Evolutionary conservation across 2,329 filamentous ascomycete species (phyloP), one percentile per base, ranked within the genome.

Genomic region (Paecilomyces fulvus): DNA sequence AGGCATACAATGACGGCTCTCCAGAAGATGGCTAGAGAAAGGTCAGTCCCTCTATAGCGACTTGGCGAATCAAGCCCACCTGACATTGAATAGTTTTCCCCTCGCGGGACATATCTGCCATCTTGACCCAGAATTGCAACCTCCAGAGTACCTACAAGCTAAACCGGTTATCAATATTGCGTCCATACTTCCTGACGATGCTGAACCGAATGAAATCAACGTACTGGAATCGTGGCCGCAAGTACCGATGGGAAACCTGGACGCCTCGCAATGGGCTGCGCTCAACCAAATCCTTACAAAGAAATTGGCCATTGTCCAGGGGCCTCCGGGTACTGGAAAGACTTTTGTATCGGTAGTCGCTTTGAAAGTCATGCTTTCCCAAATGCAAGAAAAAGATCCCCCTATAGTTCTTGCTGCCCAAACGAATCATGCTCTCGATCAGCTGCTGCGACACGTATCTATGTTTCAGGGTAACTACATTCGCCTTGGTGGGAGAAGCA

Each of bases 381-480:
- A 87, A 54, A 79, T 83, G 64, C 67, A 69, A 1, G 64, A 67
- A 1, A 76, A 72, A 0, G 83, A 86, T 56, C 80, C 85, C 8
- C 89, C 89, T 0, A 85, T 96, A 30, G 79, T 96, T 20, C 78
- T 96, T 3, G 82, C 90, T 0, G 90, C 90, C 7, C 90, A 96
- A 64, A 96, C 91, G 0, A 96, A 96, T 58, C 90, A 96, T 70
- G 91, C 91, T 0, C 75, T 96, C 0, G 91, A 96, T 63, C 91
- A 96, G 66, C 77, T 96, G 0, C 76, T 96, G 0, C 73, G 75
- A 0, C 83, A 86, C 55, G 78, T 90, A 14, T 76, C 83, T 1
- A 66, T 75, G 5, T 87, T 87, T 61, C 85, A 87, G 62, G 70
- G 74, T 0, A 79, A 83, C 1, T 85, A 91, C 56, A 74, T 87